phyloP scores from a whole-genome alignment of 2,329 filamentous ascomycete species.

The Monosporascus sp. region DNA sequence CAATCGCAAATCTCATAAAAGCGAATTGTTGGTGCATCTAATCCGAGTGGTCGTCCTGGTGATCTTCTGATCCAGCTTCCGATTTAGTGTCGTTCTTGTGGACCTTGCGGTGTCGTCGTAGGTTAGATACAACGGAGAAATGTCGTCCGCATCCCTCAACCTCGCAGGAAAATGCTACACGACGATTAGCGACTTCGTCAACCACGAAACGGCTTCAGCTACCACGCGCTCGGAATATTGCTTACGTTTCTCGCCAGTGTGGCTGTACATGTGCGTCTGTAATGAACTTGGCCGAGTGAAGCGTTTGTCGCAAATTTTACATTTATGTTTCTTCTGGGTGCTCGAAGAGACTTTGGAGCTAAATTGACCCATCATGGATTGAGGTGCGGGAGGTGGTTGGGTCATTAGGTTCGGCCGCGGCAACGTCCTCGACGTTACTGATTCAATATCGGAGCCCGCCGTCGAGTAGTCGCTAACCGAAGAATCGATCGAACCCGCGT shows the following conservation, averaged over 20 bases:
- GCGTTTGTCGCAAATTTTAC: constrained; percentile 96
- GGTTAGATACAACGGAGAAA: constrained; percentile 95
- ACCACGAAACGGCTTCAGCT: background rate
- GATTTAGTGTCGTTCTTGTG: constrained; percentile 73
- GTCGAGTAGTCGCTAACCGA: constrained; percentile 92
- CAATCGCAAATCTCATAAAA: constrained; percentile 14
- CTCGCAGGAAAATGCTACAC: constrained; percentile 82
- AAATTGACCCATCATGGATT: constrained; percentile 98
- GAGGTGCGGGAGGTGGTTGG: constrained; percentile 72
- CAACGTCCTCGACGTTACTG: constrained; percentile 73
- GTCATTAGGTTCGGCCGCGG: constrained; percentile 66
- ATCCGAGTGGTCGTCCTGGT: constrained; percentile 57
- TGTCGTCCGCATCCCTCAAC: constrained; percentile 92
- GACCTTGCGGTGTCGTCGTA: constrained; percentile 91
- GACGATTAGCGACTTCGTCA: constrained; percentile 4
- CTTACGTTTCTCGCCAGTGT: constrained; percentile 97
- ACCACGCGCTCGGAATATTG: constrained; percentile 19
- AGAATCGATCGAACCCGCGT: constrained; percentile 76
- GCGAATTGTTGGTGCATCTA: constrained; percentile 23
- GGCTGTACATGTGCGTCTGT: constrained; percentile 97
- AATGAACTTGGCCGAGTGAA: constrained; percentile 92
- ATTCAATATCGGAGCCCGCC: constrained; percentile 78
- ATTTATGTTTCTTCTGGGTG: constrained; percentile 99
- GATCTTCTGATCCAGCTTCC: constrained; percentile 58
- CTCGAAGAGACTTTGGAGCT: constrained; percentile 94